phyloP scores from a whole-genome alignment of 78 protist genomes.

The Dictyostelium capitatum region DNA sequence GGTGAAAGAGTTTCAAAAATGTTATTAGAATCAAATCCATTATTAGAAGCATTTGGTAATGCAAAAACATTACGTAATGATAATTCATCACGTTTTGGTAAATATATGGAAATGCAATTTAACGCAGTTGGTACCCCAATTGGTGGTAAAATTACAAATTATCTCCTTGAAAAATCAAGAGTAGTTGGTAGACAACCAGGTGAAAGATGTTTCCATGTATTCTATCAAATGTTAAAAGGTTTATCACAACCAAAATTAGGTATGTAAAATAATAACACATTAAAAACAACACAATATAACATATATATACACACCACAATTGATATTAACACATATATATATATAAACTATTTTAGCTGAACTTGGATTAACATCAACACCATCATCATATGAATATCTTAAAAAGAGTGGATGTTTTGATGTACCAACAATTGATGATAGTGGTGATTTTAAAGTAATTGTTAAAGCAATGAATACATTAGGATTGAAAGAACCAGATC shows the following conservation, averaged over 20 bases:
- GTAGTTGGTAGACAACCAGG: slow-evolving; percentile 89
- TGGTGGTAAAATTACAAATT: slow-evolving; percentile 94
- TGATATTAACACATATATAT: neutral
- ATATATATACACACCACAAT: neutral
- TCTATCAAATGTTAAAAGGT: slow-evolving; percentile 93
- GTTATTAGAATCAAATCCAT: slow-evolving; percentile 92
- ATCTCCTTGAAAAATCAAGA: slow-evolving; percentile 93
- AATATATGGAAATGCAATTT: slow-evolving; percentile 96
- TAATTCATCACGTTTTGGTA: slow-evolving; percentile 93
- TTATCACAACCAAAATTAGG: slow-evolving; percentile 45
- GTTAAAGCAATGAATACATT: slow-evolving; percentile 84
- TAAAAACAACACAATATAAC: neutral
- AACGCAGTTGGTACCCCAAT: slow-evolving; percentile 89
- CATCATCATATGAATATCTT: slow-evolving; percentile 55
- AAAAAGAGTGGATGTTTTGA: slow-evolving; percentile 72
- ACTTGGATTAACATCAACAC: slow-evolving; percentile 34
- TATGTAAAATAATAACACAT: neutral
- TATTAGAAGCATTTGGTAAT: slow-evolving; percentile 97
- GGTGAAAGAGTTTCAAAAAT: slow-evolving; percentile 82
- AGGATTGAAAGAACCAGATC: slow-evolving; percentile 79
- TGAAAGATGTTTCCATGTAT: slow-evolving; percentile 96
- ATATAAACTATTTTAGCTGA: slow-evolving; percentile 8
- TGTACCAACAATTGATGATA: slow-evolving; percentile 88
- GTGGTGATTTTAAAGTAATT: slow-evolving; percentile 59
- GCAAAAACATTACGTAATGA: slow-evolving; percentile 96